Base-by-base conservation (phyloP, 192 early-diverging fungal genomes). In the Podila clonocystis region DNA sequence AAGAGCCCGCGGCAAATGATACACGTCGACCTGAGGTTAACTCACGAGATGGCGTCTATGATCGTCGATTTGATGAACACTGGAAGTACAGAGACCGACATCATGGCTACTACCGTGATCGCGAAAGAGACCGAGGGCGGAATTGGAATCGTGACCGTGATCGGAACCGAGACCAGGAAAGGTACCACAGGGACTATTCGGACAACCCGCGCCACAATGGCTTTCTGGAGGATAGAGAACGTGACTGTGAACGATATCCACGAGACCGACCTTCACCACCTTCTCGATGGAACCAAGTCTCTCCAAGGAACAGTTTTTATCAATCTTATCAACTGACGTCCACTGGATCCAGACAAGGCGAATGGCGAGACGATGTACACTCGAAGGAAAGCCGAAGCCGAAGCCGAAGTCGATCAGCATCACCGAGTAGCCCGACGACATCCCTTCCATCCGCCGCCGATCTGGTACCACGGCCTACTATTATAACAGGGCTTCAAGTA, bases 11-110 rank as follows among this genome's bases (percentile, higher is more conserved):
- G 7, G 49, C 70, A 29, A 70, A 72, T 0, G 63, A 65, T 17
- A 71, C 66, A 59, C 76, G 76, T 19, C 57, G 58, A 3, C 70
- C 67, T n/a, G 38, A 69, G 22, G 72, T 64, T 30, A 41, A 64
- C 30, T 65, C 72, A n/a, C 50, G 70, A 12, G 72, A 79, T 24
- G 33, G 55, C 15, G 55, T 59, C 15, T 72, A 79, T 30, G 76
- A 79, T 1, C 76, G 76, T 2, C 70, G 76, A 24, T 65, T 69
- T 29, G 72, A 79, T 4, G 76, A 79, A 29, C 76, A 79, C 20
- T 79, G 72, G 28, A 67, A 70, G 19, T 64, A 79, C 12, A 60
- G 70, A 0, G 76, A 79, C 8, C 70, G 70, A 19, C 72, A 79
- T 45, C 65, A 72, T 17, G 76, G 72, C 28, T 72, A 72, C 24